These are phyloP conservation scores for Domatiomyces globalis DNA, from an alignment of 2,329 filamentous ascomycete species.

Conservation along the genomic window DNA sequence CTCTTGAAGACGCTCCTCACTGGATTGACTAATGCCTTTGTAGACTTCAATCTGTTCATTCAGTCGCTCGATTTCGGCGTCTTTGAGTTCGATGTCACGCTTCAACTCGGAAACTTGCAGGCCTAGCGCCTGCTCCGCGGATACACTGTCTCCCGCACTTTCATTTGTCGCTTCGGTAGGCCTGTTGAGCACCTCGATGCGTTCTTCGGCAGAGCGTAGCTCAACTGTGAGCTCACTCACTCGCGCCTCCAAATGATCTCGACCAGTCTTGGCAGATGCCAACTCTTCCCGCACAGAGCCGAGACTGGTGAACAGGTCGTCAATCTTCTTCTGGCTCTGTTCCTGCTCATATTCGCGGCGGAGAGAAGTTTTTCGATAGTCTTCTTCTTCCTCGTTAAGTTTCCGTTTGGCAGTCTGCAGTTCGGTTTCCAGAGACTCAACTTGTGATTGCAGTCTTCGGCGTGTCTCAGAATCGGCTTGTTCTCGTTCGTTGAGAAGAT, in stretches of 20 bases:
- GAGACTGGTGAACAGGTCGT: conserved; percentile 71
- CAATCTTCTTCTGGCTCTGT: conserved; percentile 79
- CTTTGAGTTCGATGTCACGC: conserved; percentile 69
- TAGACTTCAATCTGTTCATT: conserved; percentile 75
- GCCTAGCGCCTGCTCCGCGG: conserved; percentile 62
- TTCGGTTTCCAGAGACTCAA: conserved; percentile 68
- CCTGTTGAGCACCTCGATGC: conserved; percentile 63
- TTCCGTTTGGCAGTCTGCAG: conserved; percentile 67
- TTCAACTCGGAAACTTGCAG: conserved; percentile 76
- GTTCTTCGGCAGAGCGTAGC: conserved; percentile 77
- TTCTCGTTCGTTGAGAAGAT: conserved; percentile 81
- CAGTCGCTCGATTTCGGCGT: conserved; percentile 64
- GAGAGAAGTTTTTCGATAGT: conserved; percentile 65
- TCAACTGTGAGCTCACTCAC: conserved; percentile 84
- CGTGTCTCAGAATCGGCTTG: conserved; percentile 67
- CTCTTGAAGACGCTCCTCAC: conserved; percentile 74
- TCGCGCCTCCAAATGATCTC: conserved; percentile 75
- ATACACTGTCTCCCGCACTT: conserved; percentile 40
- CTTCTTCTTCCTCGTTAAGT: conserved; percentile 67
- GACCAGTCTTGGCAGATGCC: conserved; percentile 68
- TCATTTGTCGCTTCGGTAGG: conserved; percentile 38
- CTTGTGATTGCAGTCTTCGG: conserved; percentile 61
- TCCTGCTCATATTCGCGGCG: conserved; percentile 83
- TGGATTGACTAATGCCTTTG: conserved; percentile 70
- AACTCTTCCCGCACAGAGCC: conserved; percentile 74